Evolutionary conservation across 208 protist genomes (phyloP), one percentile per base, ranked within the genome.

Genomic region (Acanthamoeba castellanii): DNA sequence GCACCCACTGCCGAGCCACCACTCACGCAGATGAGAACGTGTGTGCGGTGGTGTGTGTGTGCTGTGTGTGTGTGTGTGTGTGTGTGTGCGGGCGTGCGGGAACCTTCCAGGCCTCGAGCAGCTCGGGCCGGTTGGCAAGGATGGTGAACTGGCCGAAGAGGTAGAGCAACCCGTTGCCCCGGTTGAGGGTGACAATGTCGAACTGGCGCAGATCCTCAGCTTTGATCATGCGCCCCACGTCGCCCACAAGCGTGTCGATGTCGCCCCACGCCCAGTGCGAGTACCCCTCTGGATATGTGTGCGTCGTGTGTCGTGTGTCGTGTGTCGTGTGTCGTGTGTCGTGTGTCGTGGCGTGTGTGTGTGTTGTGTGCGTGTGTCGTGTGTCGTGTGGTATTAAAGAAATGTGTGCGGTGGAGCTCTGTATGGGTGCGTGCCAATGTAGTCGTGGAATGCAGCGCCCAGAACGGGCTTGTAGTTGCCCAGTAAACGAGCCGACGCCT

Each of bases 231-330:
- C 61, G 22, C 22, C 16, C 61, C 61, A 68, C 22, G 61, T 68
- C 61, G 1, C 61, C 61, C 22, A 68, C 27, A 1, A 68, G 61
- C 1, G 61, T 68, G 61, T 68, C 61, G 3, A 68, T 68, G 61
- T 68, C 61, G 61, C 61, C 61, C 61, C 61, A 68, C 16, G 61
- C 61, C 61, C 61, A 68, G 61, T 68, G 61, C 61, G 61, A 68
- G 61, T n/a, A 68, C 37, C 3, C 37, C 22, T 27, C n/a, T n/a
- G n/a, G n/a, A n/a, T n/a, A n/a, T n/a, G n/a, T n/a, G n/a, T n/a
- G n/a, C n/a, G n/a, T n/a, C n/a, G n/a, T n/a, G n/a, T n/a, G n/a
- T n/a, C n/a, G n/a, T n/a, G n/a, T n/a, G n/a, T n/a, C n/a, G n/a
- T n/a, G n/a, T n/a, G n/a, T n/a, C n/a, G n/a, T n/a, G n/a, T n/a